Evolutionary conservation across 129 eudicot genomes (phyloP), one percentile per base, ranked within the genome.

Genomic region (Ambrosia trifida): DNA sequence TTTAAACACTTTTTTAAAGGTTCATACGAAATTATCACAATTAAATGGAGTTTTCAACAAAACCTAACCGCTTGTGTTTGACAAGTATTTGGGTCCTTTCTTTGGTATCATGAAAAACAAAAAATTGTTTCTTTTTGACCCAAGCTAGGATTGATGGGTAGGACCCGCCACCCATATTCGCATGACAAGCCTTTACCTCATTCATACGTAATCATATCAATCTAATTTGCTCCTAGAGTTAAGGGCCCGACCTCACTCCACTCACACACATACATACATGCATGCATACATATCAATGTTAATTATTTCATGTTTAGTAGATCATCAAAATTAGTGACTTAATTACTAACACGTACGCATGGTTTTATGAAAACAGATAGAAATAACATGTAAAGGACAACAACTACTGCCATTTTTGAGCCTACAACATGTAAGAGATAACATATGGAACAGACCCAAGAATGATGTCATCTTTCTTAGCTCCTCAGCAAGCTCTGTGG

Each of bases 351-450:
- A 11, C 3, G 14, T 8, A 8, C 13, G 9, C 13, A 5, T 45
- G 10, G 13, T 45, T 11, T 11, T 50, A 50, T n/a, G 13, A 30
- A 7, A 28, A 31, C 95, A 91, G 95, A 78, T 87, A 74, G 97
- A 85, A 80, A 83, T 91, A 85, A 91, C 70, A 83, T 91, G 97
- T 80, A 91, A 85, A 85, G 95, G 97, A 53, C 89, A 87, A 69
- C 83, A 78, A 54, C 84, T 91, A 61, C 44, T 64, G 49, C 88
- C 95, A 7, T 73, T 60, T 46, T 77, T 87, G 80, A 87, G 95
- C 69, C 78, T 91, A 77, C 91, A 87, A 82, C 85, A 91, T 50
- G 95, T 91, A 49, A 82, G 97, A 78, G 97, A 91, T 51, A 75
- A 74, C 53, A 78, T 91, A 36, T 91, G 97, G 97, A 82, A 71